Evolutionary conservation across 768 basidiomycete species (phyloP).

Genomic region (Suillus subaureus): DNA sequence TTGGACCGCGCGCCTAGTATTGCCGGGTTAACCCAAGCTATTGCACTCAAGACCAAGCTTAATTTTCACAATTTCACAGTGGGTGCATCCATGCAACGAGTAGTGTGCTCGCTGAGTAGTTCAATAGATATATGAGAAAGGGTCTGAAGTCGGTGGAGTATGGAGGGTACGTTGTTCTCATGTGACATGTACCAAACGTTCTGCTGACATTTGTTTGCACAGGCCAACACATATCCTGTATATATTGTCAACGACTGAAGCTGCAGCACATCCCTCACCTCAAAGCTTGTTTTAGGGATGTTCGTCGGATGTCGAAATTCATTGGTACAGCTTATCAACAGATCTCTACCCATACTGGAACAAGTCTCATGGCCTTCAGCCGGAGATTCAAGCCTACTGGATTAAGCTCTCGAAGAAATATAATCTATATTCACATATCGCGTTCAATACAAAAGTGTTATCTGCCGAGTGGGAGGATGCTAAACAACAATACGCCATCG

Average conservation of each 20-base stretch:
- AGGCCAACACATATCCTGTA: constrained; percentile 33
- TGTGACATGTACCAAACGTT: neutral
- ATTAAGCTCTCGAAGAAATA: constrained; percentile 43
- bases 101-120: neutral
- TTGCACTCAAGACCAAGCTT: constrained; percentile 42
- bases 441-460: constrained; percentile 46
- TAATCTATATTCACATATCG: constrained; percentile 40
- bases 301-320: constrained; percentile 43
- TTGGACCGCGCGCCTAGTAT: constrained; percentile 28
- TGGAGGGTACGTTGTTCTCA: constrained; percentile 50
- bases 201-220: neutral
- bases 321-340: constrained; percentile 48
- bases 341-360: constrained; percentile 51
- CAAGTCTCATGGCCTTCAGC: constrained; percentile 41
- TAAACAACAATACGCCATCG: constrained; percentile 39
- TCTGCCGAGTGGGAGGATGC: constrained; percentile 46
- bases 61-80: constrained; percentile 44
- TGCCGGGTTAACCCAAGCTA: constrained; percentile 46
- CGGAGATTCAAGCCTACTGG: constrained; percentile 48
- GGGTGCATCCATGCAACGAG: constrained; percentile 10
- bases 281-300: constrained; percentile 36
- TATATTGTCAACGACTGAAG: neutral
- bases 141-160: constrained; percentile 47
- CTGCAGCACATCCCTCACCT: neutral
- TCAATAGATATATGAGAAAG: constrained; percentile 51